Percentiles rank a stretch among this genome's conserved stretches.
phyloP scores from a whole-genome alignment of 2,329 filamentous ascomycete species.

The Exophiala aquamarina region DNA sequence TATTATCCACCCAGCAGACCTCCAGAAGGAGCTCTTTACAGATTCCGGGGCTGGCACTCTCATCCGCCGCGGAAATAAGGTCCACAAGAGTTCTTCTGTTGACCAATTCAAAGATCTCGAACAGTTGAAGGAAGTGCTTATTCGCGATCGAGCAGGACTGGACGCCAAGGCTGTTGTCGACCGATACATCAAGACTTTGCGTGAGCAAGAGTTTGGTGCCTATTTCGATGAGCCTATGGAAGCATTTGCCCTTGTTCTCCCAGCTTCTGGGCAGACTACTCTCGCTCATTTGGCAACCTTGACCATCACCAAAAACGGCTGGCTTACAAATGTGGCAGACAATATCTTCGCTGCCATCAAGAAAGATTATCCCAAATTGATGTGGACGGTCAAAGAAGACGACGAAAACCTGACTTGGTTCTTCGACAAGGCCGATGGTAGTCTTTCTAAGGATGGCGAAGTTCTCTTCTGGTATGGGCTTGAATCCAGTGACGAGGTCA shows the following conservation, averaged over 20 bases:
- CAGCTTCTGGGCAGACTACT: conserved; percentile 61
- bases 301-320: conserved; percentile 89
- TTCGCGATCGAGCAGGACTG: conserved; percentile 77
- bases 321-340: conserved; percentile 91
- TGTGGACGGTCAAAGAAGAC: conserved; percentile 94
- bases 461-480: conserved; percentile 97
- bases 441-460: conserved; percentile 78
- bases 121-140: conserved; percentile 76
- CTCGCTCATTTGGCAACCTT: conserved; percentile 85
- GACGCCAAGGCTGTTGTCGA: conserved; percentile 83
- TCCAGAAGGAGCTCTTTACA: conserved; percentile 96
- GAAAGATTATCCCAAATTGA: conserved; percentile 86
- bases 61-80: conserved; percentile 87
- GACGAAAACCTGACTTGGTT: conserved; percentile 99
- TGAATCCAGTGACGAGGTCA: conserved; percentile 76
- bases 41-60: conserved; percentile 92
- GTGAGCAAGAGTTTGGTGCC: conserved; percentile 78
- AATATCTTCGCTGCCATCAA: conserved; percentile 93
- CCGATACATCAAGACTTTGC: conserved; percentile 77
- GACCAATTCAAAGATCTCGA: conserved; percentile 73
- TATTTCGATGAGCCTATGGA: conserved; percentile 96
- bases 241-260: conserved; percentile 83
- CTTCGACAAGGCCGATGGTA: conserved; percentile 94
- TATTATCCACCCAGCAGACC: conserved; percentile 92
- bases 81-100: conserved; percentile 70